Evolutionary conservation across 306 rosid genomes (phyloP), one percentile per base, ranked within the genome.

Genomic region (Sechiopsis laciniata): DNA sequence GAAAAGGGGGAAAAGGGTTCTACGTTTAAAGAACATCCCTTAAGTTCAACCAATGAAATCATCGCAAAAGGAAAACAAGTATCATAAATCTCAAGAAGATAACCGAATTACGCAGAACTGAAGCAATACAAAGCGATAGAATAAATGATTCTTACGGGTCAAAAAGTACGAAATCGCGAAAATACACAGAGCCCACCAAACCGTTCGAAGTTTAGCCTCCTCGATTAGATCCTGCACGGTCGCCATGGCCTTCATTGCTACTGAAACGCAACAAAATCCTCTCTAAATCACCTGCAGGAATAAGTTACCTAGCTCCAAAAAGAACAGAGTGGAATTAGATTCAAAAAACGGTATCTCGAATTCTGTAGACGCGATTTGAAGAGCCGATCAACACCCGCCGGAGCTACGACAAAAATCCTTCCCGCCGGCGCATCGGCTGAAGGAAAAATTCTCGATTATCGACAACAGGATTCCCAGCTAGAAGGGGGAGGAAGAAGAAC

Each of bases 161-260:
- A 95, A 74, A 76, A 95, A 87, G 82, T 89, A 89, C 6, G 99
- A 80, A 79, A 91, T 83, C 70, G 79, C 84, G 80, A 95, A 91
- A 69, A 89, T 80, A 80, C 85, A 91, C 71, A 95, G 81, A 37
- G 88, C 85, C 99, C 99, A 95, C 96, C 97, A 95, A 19, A 89
- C 88, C 65, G 88, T 69, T 61, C 99, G 96, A 51, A 89, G 81
- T 79, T 91, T 87, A 75, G 83, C 82, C 77, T 95, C 97, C 26
- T 91, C 86, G 73, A 95, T 86, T 84, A 95, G 87, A 89, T 89
- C 97, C 74, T 80, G 76, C 1, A 95, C 24, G 71, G 88, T 87
- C 82, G 81, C 87, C 81, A 87, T 86, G 46, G 83, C 73, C 84
- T 85, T 86, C 93, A 83, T 83, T 75, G 60, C 62, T 72, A 61